Base-by-base conservation (phyloP, 1,139 yeast genomes). In the Wickerhamomyces sp. region DNA sequence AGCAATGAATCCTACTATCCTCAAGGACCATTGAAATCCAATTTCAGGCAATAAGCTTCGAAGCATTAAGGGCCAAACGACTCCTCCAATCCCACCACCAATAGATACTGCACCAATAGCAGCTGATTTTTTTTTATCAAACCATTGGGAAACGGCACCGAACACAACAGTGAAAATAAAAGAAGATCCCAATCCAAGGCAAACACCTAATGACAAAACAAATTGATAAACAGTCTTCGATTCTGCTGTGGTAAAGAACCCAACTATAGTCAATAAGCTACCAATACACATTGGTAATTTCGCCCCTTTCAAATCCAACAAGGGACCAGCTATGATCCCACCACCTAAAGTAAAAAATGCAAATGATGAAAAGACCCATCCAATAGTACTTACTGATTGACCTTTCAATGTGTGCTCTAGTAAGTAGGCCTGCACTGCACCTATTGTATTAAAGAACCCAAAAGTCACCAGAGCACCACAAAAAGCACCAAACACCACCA, bases 81-180 rank as follows among this genome's bases (percentile, higher is more conserved):
- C 66, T 8, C 84, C 84, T 2, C 88, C 88, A 3, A 77, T 59
- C 9, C 80, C 70, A 1, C 84, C 84, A 3, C 87, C 87, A 19
- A 73, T 64, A 1, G 82, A 76, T 2, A 79, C 80, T 5, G 77
- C 51, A 1, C 82, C 78, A 30, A 74, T 58, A 1, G 83, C 84
- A 31, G 71, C 56, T 0, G 78, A 86, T 41, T 86, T 61, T 44
- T 68, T 71, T 35, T 56, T 65, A 49, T 68, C 64, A 50, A 78
- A 82, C 78, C 81, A 81, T 51, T 80, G 86, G 19, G 82, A 72
- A 21, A 80, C 63, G 1, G 72, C 74, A 1, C 86, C 79, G 14
- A 81, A 66, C 31, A 75, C 61, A 0, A 87, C 84, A 3, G 76
- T 72, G 67, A 78, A 74, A 13, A 79, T 67, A 37, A 81, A 51